These are phyloP conservation scores for Orychophragmus violaceus DNA, from an alignment of 345 rosid genomes.

Conservation along the genomic window DNA sequence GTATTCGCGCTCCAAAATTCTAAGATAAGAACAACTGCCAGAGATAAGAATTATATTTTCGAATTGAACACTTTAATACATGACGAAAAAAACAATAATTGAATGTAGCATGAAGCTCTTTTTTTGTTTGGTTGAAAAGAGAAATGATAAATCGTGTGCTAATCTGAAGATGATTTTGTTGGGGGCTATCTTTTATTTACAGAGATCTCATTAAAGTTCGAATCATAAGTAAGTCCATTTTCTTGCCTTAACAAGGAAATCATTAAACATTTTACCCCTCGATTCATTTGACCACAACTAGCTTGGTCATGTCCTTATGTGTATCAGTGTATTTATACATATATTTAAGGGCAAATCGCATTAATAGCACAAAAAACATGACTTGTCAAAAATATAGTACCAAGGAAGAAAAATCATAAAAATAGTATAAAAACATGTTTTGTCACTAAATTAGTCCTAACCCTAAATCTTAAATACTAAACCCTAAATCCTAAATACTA, in stretches of 20 bases:
- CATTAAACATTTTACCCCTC: constrained; percentile 14
- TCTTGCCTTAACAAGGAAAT: constrained; percentile 27
- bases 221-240: constrained; percentile 27
- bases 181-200: constrained; percentile 33
- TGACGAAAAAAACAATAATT: constrained; percentile 13
- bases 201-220: constrained; percentile 26
- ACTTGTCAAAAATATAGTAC: no score
- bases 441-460: no score
- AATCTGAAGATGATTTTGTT: constrained; percentile 36
- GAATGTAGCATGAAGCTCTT: not conserved
- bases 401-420: no score
- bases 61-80: not conserved
- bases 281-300: constrained; percentile 26
- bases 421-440: no score
- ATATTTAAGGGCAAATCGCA: no score
- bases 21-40: not conserved
- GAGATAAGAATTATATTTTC: not conserved
- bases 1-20: not conserved
- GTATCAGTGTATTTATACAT: not conserved
- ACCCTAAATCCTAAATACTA: no score
- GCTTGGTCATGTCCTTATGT: constrained; percentile 12
- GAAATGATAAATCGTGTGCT: constrained; percentile 32
- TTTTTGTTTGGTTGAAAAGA: constrained; percentile 17
- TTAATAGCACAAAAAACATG: no score
- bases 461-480: no score